A percentile compares a stretch with the other conserved stretches of the same genome.
Conservation (phyloP, 805 yeast species). For the Teunomyces funiuensis region DNA sequence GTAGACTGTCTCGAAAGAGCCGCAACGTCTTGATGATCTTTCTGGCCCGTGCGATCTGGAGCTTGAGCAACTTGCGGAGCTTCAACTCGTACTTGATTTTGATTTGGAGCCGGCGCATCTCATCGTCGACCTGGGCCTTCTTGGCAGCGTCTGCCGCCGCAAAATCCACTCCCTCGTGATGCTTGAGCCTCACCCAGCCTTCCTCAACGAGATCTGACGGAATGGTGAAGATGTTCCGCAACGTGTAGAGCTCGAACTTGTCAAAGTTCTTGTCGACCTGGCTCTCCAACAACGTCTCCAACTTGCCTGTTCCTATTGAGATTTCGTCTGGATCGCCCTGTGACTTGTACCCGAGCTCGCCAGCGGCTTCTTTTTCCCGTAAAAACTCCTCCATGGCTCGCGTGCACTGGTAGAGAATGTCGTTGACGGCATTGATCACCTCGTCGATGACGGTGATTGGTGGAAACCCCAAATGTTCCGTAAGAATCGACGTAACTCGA, state of each 20-base stretch:
- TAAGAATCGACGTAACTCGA: conserved; percentile 47
- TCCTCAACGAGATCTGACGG: conserved; percentile 63
- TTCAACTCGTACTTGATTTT: conserved; percentile 45
- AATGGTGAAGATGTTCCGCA: conserved; percentile 71
- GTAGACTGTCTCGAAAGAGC: conserved; percentile 30
- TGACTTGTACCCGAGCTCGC: conserved; percentile 14
- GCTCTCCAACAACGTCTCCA: conserved; percentile 74
- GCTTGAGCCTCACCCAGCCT: conserved; percentile 68
- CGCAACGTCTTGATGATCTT: conserved; percentile 32
- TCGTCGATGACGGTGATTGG: conserved; percentile 84
- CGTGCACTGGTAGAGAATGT: conserved; percentile 77
- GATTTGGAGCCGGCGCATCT: conserved; percentile 32
- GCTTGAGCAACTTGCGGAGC: conserved; percentile 40
- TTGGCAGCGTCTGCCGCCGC: conserved; percentile 1
- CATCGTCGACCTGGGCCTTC: conserved; percentile 24
- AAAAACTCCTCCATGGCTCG: conserved; percentile 73
- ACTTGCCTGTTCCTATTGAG: conserved; percentile 72
- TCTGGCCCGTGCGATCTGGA: conserved; percentile 39
- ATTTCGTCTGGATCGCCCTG: conserved; percentile 48
- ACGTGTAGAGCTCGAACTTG: conserved; percentile 76
- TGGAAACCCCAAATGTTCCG: conserved; percentile 85
- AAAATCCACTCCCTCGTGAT: conserved; percentile 57
- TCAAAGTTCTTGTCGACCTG: conserved; percentile 82
- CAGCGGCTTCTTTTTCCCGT: conserved; percentile 21
- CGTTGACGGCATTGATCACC: conserved; percentile 84